Evolutionary conservation across 1,139 yeast genomes (phyloP).

Genomic region (Candida neerlandica): DNA sequence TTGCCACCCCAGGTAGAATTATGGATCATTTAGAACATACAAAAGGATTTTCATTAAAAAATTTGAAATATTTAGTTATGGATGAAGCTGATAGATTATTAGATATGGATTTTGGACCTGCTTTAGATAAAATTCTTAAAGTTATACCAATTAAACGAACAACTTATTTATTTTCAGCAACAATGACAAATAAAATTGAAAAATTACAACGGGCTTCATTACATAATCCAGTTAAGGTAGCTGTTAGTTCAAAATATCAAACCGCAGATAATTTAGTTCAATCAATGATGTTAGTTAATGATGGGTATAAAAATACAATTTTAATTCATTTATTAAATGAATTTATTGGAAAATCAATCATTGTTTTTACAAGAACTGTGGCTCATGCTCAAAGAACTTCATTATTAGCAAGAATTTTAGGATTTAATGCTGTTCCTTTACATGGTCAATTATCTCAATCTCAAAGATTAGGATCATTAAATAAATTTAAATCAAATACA

Average conservation of each 20-base stretch:
- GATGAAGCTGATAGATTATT: constrained; percentile 96
- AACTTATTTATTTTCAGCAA: constrained; percentile 91
- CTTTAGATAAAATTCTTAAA: constrained; percentile 80
- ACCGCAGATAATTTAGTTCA: constrained; percentile 93
- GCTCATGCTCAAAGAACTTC: constrained; percentile 94
- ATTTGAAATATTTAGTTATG: constrained; percentile 82
- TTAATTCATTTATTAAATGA: constrained; percentile 83
- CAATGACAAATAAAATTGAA: constrained; percentile 94
- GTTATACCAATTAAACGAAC: constrained; percentile 85
- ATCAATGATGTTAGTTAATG: constrained; percentile 87
- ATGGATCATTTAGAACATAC: constrained; percentile 96
- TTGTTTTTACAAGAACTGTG: constrained; percentile 91
- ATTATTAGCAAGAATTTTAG: constrained; percentile 74
- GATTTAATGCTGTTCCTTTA: constrained; percentile 87
- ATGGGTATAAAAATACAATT: constrained; percentile 88
- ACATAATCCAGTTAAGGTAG: constrained; percentile 85
- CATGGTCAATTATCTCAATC: constrained; percentile 94
- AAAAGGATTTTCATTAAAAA: constrained; percentile 83
- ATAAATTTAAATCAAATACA: constrained; percentile 86
- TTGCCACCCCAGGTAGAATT: constrained; percentile 80
- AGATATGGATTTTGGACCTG: constrained; percentile 97
- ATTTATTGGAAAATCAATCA: constrained; percentile 80
- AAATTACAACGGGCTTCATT: constrained; percentile 92
- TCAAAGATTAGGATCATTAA: constrained; percentile 89
- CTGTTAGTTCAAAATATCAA: constrained; percentile 85